Evolutionary conservation across 2,329 filamentous ascomycete species (phyloP).

Genomic region (Bipolaris victoriae): DNA sequence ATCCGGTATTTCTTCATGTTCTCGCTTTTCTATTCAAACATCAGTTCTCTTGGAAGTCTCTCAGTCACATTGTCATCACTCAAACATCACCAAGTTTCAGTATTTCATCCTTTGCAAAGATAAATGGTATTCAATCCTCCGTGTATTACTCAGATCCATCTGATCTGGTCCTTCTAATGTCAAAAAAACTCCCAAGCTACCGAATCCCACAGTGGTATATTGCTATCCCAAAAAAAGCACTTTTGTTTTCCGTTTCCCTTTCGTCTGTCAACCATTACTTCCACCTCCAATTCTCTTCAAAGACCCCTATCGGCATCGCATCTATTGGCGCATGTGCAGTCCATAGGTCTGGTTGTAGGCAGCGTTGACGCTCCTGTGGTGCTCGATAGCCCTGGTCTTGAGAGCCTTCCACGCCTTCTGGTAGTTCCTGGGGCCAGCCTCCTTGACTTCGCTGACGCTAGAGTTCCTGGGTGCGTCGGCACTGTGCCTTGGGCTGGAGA

Average conservation of each 20-base stretch:
- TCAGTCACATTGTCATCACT: neutral
- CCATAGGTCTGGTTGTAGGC: constrained; percentile 29
- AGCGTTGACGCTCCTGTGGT: constrained; percentile 37
- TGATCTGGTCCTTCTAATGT: neutral
- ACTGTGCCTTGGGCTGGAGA: constrained; percentile 22
- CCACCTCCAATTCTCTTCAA: neutral
- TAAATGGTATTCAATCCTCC: neutral
- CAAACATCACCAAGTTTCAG: neutral
- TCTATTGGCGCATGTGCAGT: constrained; percentile 3
- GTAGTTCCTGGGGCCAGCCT: constrained; percentile 24
- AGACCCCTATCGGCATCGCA: no score
- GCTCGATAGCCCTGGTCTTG: constrained; percentile 39
- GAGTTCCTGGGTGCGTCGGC: constrained; percentile 18
- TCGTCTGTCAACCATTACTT: neutral
- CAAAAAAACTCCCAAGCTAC: neutral
- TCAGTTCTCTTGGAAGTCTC: neutral
- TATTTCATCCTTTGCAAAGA: neutral
- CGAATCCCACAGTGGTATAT: constrained; percentile 10
- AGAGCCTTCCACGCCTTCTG: constrained; percentile 35
- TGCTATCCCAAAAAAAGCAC: constrained; percentile 10
- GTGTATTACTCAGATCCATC: neutral
- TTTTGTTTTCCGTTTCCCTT: constrained; percentile 4
- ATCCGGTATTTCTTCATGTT: neutral
- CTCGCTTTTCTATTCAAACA: neutral
- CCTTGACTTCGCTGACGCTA: constrained; percentile 11